Percentiles rank a stretch among this genome's conserved stretches.
Conservation (phyloP, 306 rosid species). For the Vigna angularis region DNA sequence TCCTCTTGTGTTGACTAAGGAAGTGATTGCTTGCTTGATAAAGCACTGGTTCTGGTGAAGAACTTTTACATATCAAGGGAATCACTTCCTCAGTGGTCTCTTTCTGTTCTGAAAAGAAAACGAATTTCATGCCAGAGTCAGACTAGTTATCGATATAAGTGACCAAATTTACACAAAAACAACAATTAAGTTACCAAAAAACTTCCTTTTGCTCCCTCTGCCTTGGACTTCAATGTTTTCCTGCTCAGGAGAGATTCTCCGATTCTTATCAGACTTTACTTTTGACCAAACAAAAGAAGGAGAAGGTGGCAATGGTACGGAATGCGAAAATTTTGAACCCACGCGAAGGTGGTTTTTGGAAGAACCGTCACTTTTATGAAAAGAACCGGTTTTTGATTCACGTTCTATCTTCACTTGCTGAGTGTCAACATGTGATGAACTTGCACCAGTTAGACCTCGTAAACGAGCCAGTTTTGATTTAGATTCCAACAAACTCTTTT, state of each 20-base stretch:
- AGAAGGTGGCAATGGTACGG: neutral
- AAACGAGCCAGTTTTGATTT: constrained; percentile 64
- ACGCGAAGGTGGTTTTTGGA: constrained; percentile 29
- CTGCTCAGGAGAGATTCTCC: neutral
- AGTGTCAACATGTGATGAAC: constrained; percentile 28
- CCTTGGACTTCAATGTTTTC: constrained; percentile 51
- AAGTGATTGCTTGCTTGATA: constrained; percentile 54
- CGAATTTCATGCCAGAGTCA: neutral
- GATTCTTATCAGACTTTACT: neutral
- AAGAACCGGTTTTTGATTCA: constrained; percentile 50
- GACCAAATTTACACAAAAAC: neutral
- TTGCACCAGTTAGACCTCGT: constrained; percentile 45
- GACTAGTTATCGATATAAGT: neutral
- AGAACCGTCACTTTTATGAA: constrained; percentile 43
- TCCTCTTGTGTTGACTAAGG: constrained; percentile 72
- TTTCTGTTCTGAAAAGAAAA: constrained; percentile 60
- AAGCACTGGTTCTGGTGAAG: constrained; percentile 50
- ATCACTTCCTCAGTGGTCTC: constrained; percentile 60
- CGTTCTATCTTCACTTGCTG: constrained; percentile 54
- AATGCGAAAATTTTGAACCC: constrained; percentile 49
- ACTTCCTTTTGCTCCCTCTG: constrained; percentile 68
- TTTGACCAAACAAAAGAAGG: neutral
- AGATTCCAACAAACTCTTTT: constrained; percentile 57
- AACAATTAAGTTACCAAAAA: constrained; percentile 50
- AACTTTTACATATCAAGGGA: constrained; percentile 53